Percentiles rank a stretch among this genome's conserved stretches.
Evolutionary conservation across 208 protist species (phyloP).

Genomic region (Wallacemonas sp.): DNA sequence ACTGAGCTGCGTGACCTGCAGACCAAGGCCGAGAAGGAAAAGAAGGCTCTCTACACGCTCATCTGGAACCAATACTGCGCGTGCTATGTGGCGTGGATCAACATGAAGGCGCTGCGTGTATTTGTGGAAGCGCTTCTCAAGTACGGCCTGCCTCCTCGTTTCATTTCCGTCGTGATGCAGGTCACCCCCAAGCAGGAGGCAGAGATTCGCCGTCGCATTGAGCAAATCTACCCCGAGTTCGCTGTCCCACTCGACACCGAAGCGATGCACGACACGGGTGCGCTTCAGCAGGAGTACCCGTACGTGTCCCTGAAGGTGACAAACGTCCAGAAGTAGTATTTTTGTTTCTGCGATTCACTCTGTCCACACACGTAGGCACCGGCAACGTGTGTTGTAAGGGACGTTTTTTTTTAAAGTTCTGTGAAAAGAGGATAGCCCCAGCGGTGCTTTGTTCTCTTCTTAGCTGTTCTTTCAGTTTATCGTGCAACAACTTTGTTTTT

Average conservation of each 20-base stretch:
- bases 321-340: slow-evolving; percentile 81
- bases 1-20: slow-evolving; percentile 65
- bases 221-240: slow-evolving; percentile 72
- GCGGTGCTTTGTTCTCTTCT: slow-evolving; percentile 1
- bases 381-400: no score
- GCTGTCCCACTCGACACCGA: slow-evolving; percentile 55
- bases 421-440: slow-evolving; percentile 11
- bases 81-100: slow-evolving; percentile 91
- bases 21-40: slow-evolving; percentile 80
- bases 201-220: slow-evolving; percentile 75
- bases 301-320: slow-evolving; percentile 86
- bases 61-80: slow-evolving; percentile 87
- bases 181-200: slow-evolving; percentile 66
- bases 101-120: slow-evolving; percentile 89
- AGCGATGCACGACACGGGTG: slow-evolving; percentile 42
- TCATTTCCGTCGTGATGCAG: slow-evolving; percentile 81
- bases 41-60: slow-evolving; percentile 80
- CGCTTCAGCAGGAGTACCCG: slow-evolving; percentile 83
- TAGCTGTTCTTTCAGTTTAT: slow-evolving; percentile 18
- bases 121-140: slow-evolving; percentile 92
- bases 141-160: slow-evolving; percentile 89
- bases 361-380: no score
- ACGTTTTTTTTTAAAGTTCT: neutral
- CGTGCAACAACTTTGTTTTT: slow-evolving; percentile 8
- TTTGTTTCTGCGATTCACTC: no score